Percentiles rank a stretch among this genome's conserved stretches.
These are phyloP conservation scores for barrel medic (Medicago truncatula) DNA, from an alignment of 306 rosid genomes.

Conservation along the genomic window MtrunA17r5.0-ANR NC_053047.1:37915501-37916000, in stretches of 20 bases:
- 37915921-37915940: constrained; percentile 35
- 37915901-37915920: constrained; percentile 27
- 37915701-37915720: too few species aligned
- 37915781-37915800: too few species aligned
- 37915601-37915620: too few species aligned
- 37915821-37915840: neutral
- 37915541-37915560: neutral
- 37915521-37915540: neutral
- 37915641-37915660: too few species aligned
- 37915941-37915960: constrained; percentile 31
- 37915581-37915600: too few species aligned
- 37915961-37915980: constrained; percentile 2
- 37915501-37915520: neutral
- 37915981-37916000: neutral
- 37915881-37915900: neutral
- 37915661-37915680: too few species aligned
- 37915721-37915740: too few species aligned
- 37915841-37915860: neutral
- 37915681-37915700: too few species aligned
- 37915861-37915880: neutral
- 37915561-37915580: neutral
- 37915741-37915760: too few species aligned
- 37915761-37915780: too few species aligned
- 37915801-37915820: too few species aligned
- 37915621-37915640: too few species aligned